phyloP scores from a whole-genome alignment of 805 yeast genomes.

The Candida bentonensis region DNA sequence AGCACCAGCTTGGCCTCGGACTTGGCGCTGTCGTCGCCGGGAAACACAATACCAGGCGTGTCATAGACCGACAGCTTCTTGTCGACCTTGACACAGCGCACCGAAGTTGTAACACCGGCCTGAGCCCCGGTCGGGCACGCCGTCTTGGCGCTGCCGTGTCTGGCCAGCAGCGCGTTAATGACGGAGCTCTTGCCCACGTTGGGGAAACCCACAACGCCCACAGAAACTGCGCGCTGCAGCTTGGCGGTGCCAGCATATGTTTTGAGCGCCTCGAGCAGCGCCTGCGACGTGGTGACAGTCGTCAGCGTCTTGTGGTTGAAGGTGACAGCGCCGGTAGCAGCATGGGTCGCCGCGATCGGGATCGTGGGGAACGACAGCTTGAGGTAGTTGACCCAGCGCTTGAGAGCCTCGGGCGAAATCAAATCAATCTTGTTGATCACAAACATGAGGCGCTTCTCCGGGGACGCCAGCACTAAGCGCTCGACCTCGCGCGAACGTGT shows the following conservation, averaged over 20 bases:
- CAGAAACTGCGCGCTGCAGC: conserved; percentile 76
- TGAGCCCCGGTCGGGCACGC: conserved; percentile 96
- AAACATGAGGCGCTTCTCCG: conserved; percentile 72
- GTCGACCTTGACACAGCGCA: conserved; percentile 87
- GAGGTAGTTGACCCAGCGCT: conserved; percentile 71
- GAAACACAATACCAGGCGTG: conserved; percentile 97
- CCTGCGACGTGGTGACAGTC: conserved; percentile 54
- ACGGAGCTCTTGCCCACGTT: conserved; percentile 94
- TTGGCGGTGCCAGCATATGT: conserved; percentile 73
- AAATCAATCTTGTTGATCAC: conserved; percentile 86
- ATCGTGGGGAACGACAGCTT: conserved; percentile 81
- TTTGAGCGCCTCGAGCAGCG: conserved; percentile 68
- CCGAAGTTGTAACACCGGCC: conserved; percentile 90
- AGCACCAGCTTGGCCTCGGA: conserved; percentile 64
- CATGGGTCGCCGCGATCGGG: conserved; percentile 63
- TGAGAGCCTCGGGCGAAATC: conserved; percentile 71
- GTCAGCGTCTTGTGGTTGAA: conserved; percentile 62
- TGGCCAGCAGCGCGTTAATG: conserved; percentile 66
- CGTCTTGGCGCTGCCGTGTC: conserved; percentile 49
- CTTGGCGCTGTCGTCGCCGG: conserved; percentile 29
- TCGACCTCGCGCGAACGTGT: conserved; percentile 88
- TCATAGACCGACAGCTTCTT: conserved; percentile 78
- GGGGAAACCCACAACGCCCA: conserved; percentile 95
- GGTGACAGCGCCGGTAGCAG: conserved; percentile 53
- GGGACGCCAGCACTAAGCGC: conserved; percentile 68